A percentile compares a stretch with the other conserved stretches of the same genome.
Evolutionary conservation across 1,139 yeast species (phyloP).

Genomic region (Kazachstania sp.): DNA sequence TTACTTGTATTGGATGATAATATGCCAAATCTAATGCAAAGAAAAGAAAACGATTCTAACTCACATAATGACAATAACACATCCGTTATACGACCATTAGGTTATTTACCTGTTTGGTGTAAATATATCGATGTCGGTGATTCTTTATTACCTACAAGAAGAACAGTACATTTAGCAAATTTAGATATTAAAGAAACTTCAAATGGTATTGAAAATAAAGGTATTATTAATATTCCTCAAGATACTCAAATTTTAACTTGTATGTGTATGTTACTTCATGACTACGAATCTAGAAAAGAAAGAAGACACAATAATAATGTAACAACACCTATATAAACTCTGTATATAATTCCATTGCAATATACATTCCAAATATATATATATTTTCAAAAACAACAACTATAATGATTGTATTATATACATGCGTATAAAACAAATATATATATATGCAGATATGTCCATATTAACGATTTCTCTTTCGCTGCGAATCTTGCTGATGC

Average conservation of each 20-base stretch:
- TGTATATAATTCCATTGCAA: too few relatives aligned
- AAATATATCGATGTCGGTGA: slow-evolving; percentile 24
- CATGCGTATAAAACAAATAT: not conserved
- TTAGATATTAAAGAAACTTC: slow-evolving; percentile 26
- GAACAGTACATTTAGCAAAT: slow-evolving; percentile 29
- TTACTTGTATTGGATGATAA: slow-evolving; percentile 28
- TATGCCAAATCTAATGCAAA: slow-evolving; percentile 26
- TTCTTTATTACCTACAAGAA: slow-evolving; percentile 27
- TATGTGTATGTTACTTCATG: slow-evolving; percentile 32
- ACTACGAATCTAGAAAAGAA: slow-evolving; percentile 27
- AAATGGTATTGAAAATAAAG: not conserved
- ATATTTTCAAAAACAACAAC: too few relatives aligned
- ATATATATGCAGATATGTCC: not conserved
- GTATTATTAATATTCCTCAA: slow-evolving; percentile 24
- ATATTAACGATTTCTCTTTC: slow-evolving; percentile 16
- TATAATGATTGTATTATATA: not conserved
- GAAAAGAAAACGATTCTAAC: slow-evolving; percentile 5
- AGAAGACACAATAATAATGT: slow-evolving; percentile 14
- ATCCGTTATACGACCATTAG: slow-evolving; percentile 15
- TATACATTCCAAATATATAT: too few relatives aligned
- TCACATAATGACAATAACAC: not conserved
- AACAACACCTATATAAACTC: too few relatives aligned
- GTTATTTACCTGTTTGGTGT: slow-evolving; percentile 27
- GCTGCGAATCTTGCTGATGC: slow-evolving; percentile 5
- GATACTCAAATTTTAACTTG: slow-evolving; percentile 30